A percentile compares a stretch with the other conserved stretches of the same genome.
Evolutionary conservation across 495 filamentous ascomycete species (phyloP).

Genomic region (Daldinia grandis): DNA sequence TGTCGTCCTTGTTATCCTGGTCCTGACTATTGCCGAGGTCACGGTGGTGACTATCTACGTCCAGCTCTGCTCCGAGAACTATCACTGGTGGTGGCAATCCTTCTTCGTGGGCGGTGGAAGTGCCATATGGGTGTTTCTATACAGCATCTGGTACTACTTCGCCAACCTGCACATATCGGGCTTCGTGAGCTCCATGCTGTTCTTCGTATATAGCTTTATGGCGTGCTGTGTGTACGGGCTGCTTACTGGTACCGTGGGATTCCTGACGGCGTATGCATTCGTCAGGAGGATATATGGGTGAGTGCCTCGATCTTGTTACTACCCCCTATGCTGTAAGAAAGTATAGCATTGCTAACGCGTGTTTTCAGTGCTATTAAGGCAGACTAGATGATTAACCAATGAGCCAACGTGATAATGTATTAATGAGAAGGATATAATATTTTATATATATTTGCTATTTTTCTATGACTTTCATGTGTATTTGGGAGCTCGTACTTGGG

Average conservation of each 20-base stretch:
- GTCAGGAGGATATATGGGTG: slow-evolving; percentile 88
- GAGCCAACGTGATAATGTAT: slow-evolving; percentile 32
- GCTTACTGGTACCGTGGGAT: slow-evolving; percentile 86
- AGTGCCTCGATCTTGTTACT: slow-evolving; percentile 40
- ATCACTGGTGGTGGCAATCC: slow-evolving; percentile 96
- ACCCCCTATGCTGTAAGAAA: too few species aligned
- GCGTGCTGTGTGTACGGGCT: slow-evolving; percentile 87
- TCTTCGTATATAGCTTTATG: slow-evolving; percentile 84
- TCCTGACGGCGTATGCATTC: slow-evolving; percentile 88
- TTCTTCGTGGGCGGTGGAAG: slow-evolving; percentile 84
- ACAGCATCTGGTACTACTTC: slow-evolving; percentile 88
- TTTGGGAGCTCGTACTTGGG: not conserved
- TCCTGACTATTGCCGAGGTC: slow-evolving; percentile 85
- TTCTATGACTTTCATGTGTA: not conserved
- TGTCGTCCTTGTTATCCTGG: slow-evolving; percentile 75
- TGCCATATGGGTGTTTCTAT: slow-evolving; percentile 85
- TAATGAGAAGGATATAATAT: slow-evolving; percentile 31
- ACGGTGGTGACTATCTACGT: slow-evolving; percentile 90
- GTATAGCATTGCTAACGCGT: slow-evolving; percentile 20
- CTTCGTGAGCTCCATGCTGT: slow-evolving; percentile 80
- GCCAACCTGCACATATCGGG: slow-evolving; percentile 84
- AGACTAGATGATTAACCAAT: slow-evolving; percentile 38
- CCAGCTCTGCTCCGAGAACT: slow-evolving; percentile 87
- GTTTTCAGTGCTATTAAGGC: slow-evolving; percentile 47
- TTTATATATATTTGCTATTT: slow-evolving; percentile 19